These are phyloP conservation scores for Rhizoclosmatium globosum DNA, from an alignment of 192 early-diverging fungal species.

Conservation along the genomic window DNA sequence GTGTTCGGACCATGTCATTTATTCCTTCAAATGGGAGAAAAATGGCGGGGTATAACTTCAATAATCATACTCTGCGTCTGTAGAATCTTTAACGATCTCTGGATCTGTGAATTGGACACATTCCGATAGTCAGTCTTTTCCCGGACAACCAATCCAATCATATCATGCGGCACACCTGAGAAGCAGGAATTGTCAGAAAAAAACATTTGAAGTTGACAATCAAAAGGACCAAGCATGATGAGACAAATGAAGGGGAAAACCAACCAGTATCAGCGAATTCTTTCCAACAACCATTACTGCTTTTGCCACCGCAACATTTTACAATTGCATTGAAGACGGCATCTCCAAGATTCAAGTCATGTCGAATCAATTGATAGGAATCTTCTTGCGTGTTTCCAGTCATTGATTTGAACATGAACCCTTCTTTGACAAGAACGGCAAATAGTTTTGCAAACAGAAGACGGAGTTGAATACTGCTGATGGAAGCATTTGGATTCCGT, in stretches of 20 bases:
- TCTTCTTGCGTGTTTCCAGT: not conserved
- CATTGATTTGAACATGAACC: not conserved
- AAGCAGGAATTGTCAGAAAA: not conserved
- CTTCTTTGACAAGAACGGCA: not conserved
- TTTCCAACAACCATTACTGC: not conserved
- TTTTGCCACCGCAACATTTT: not conserved
- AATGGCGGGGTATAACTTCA: constrained; percentile 10
- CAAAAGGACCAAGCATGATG: no score
- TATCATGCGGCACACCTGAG: constrained; percentile 1
- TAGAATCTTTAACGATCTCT: constrained; percentile 6
- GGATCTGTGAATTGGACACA: constrained; percentile 3
- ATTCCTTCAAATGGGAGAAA: no score
- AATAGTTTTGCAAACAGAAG: not conserved
- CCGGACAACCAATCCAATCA: constrained; percentile 4
- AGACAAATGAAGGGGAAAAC: not conserved
- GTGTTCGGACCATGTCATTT: no score
- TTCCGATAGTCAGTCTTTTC: constrained; percentile 1
- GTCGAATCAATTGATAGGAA: constrained; percentile 7
- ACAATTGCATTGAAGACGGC: constrained; percentile 6
- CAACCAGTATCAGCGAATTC: constrained; percentile 1
- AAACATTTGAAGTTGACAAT: no score
- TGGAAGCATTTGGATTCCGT: no score
- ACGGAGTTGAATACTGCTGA: no score
- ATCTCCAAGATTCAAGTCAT: constrained; percentile 24
- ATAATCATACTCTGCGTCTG: constrained; percentile 11